Evolutionary conservation across 2,329 filamentous ascomycete genomes (phyloP).

Genomic region (Chrysoporthe deuterocubensis): DNA sequence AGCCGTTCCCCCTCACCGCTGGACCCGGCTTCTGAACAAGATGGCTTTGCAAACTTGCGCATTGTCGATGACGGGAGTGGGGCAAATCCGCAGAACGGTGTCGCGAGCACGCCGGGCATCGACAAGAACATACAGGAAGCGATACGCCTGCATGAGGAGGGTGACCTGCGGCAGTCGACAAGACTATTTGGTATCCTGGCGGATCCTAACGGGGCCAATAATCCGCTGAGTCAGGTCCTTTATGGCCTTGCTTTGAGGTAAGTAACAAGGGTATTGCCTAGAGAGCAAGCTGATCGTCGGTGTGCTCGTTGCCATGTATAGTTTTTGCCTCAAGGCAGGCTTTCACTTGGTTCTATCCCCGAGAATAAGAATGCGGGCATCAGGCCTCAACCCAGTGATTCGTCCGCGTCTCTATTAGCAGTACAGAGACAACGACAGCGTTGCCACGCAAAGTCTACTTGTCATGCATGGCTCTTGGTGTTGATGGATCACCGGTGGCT

Average conservation of each 20-base stretch:
- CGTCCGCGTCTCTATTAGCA: neutral
- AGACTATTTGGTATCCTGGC: conserved; percentile 82
- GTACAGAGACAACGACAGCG: neutral
- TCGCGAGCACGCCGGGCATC: conserved; percentile 55
- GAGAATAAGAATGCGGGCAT: neutral
- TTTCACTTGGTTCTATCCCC: neutral
- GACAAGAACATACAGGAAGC: conserved; percentile 87
- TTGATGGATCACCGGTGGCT: neutral
- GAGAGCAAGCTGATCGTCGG: neutral
- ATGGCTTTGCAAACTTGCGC: conserved; percentile 37
- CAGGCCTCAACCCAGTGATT: neutral
- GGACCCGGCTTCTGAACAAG: conserved; percentile 30
- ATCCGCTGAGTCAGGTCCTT: conserved; percentile 91
- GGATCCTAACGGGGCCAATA: conserved; percentile 82
- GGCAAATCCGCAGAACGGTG: conserved; percentile 34
- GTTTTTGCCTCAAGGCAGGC: neutral
- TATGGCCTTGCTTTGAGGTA: conserved; percentile 90
- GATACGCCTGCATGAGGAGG: conserved; percentile 89
- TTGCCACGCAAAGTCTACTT: neutral
- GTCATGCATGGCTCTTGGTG: neutral
- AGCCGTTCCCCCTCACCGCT: conserved; percentile 45
- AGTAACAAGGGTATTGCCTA: conserved; percentile 38
- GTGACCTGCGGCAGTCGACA: conserved; percentile 80
- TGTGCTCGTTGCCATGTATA: too few relatives aligned
- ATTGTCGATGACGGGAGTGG: conserved; percentile 30